Conservation (phyloP, 257 asterid genomes). For the Solanum paucissectum region DNA sequence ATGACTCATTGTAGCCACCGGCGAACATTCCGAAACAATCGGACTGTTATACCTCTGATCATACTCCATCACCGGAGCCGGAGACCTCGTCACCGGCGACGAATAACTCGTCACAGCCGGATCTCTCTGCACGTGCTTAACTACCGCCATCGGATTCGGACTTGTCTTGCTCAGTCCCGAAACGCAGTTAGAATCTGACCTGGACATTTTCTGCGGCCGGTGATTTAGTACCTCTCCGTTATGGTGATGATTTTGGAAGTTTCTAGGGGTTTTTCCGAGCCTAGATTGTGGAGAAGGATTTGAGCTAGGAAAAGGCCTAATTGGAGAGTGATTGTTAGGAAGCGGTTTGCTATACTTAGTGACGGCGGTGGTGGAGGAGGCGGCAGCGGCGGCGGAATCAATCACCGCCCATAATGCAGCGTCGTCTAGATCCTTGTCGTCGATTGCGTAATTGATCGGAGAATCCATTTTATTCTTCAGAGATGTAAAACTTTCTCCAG, state of each 20-base stretch:
- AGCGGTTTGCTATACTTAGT: constrained; percentile 21
- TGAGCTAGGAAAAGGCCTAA: constrained; percentile 40
- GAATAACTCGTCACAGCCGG: constrained; percentile 24
- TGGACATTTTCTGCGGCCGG: constrained; percentile 46
- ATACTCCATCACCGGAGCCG: constrained; percentile 7
- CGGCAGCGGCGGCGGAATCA: constrained; percentile 89
- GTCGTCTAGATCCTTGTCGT: constrained; percentile 83
- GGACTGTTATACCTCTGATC: constrained; percentile 13
- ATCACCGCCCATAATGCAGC: constrained; percentile 94
- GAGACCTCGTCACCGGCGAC: constrained; percentile 19
- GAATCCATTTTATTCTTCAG: constrained; percentile 19
- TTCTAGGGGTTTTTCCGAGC: constrained; percentile 10
- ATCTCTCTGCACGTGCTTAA: constrained; percentile 52
- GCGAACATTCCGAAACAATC: constrained; percentile 17
- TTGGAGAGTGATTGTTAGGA: constrained; percentile 41
- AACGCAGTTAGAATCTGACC: constrained; percentile 15
- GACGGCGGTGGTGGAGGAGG: constrained; percentile 16
- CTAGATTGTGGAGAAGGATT: constrained; percentile 42
- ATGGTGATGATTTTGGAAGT: constrained; percentile 12
- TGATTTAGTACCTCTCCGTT: constrained; percentile 53
- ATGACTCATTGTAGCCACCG: constrained; percentile 16
- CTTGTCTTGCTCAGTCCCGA: constrained; percentile 19
- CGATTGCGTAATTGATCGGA: constrained; percentile 31
- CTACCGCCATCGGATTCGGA: constrained; percentile 43
- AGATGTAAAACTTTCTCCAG: not conserved